Percentiles rank a stretch among this genome's conserved stretches.
These are phyloP conservation scores for Penicillium sp. DNA, from an alignment of 2,329 filamentous ascomycete species.

Conservation along the genomic window DNA sequence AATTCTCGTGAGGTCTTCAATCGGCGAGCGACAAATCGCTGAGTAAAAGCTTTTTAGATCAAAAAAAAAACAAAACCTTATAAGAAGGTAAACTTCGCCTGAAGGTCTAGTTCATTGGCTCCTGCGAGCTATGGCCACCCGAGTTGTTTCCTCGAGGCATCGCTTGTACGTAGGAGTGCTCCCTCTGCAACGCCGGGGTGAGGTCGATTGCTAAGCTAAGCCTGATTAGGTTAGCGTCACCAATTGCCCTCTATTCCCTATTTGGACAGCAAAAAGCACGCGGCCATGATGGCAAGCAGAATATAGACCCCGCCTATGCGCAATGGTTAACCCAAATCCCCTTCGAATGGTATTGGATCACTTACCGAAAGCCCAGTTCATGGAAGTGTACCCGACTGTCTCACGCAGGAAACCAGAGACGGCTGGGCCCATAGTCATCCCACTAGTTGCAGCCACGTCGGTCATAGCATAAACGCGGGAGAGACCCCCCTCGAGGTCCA, in stretches of 20 bases:
- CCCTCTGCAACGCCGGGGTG: too few species aligned
- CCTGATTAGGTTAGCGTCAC: background rate
- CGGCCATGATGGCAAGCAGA: background rate
- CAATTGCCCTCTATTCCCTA: background rate
- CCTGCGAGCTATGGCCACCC: too few species aligned
- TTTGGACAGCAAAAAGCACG: background rate
- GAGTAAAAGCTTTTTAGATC: too few species aligned
- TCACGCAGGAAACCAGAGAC: background rate
- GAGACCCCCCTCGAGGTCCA: background rate
- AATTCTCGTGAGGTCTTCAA: too few species aligned
- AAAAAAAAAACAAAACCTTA: too few species aligned
- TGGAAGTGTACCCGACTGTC: background rate
- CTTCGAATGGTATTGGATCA: background rate
- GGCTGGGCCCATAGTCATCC: background rate
- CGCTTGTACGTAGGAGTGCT: too few species aligned
- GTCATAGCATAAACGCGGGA: background rate
- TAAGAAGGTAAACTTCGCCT: too few species aligned
- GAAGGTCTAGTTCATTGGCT: too few species aligned
- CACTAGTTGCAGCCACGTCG: background rate
- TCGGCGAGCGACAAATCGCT: too few species aligned
- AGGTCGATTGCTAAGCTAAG: background rate
- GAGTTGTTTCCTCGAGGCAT: too few species aligned
- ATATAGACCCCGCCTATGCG: background rate
- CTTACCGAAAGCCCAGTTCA: background rate
- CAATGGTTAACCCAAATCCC: background rate